A percentile compares a stretch with the other conserved stretches of the same genome.
phyloP scores from a whole-genome alignment of 2,329 filamentous ascomycete genomes.

The Apiospora aurea region DNA sequence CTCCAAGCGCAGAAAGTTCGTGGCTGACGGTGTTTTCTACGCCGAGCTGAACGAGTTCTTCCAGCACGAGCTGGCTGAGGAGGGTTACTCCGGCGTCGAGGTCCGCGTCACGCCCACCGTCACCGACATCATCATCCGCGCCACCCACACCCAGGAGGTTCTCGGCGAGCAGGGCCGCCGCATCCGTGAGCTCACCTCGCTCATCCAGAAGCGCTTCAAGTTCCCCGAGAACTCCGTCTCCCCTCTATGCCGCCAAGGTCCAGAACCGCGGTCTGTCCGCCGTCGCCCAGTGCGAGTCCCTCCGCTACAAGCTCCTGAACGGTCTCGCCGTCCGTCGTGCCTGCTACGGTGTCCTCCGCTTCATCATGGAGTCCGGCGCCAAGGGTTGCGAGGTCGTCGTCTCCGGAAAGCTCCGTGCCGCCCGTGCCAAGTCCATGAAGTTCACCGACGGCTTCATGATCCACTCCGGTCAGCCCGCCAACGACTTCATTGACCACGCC shows the following conservation, averaged over 20 bases:
- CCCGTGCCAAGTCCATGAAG: constrained; percentile 99
- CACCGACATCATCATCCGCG: constrained; percentile 99
- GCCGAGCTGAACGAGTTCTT: constrained; percentile 99
- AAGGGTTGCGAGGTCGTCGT: constrained; percentile 99
- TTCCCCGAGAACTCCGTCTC: constrained; percentile 99
- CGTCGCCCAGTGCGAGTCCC: constrained; percentile 99
- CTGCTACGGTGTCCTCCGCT: constrained; percentile 99
- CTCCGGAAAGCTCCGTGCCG: constrained; percentile 97
- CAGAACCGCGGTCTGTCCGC: constrained; percentile 99
- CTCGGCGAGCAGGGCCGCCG: constrained; percentile 99
- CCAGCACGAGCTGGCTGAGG: constrained; percentile 99
- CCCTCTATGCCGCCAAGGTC: constrained; percentile 99
- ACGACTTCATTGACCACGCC: constrained; percentile 99
- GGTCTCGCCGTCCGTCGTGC: constrained; percentile 97
- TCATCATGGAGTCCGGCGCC: constrained; percentile 99
- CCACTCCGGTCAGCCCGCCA: constrained; percentile 99
- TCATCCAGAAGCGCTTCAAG: constrained; percentile 99
- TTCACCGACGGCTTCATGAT: constrained; percentile 99
- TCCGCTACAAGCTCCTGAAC: constrained; percentile 99
- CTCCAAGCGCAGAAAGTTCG: constrained; percentile 94
- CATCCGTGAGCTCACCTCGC: constrained; percentile 99
- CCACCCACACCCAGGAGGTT: constrained; percentile 99
- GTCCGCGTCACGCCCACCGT: constrained; percentile 99
- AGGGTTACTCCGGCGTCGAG: constrained; percentile 99
- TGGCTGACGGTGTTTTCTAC: constrained; percentile 99